Evolutionary conservation across 306 rosid genomes (phyloP).

Genomic region (Crataegus laevigata): DNA sequence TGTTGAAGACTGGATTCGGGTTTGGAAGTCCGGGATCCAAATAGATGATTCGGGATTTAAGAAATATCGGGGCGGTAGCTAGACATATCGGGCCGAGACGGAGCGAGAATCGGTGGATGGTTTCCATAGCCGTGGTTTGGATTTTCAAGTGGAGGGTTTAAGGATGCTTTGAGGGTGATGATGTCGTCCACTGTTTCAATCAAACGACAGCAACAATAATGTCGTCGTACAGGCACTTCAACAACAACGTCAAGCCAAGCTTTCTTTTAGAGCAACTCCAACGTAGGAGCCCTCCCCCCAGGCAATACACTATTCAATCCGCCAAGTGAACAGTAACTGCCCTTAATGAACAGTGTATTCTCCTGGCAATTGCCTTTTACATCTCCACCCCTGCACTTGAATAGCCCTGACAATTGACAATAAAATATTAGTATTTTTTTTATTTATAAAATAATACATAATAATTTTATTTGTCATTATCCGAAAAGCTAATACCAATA

Average conservation of each 20-base stretch:
- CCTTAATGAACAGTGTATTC: too few relatives aligned
- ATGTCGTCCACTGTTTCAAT: not conserved
- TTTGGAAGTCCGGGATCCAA: slow-evolving; percentile 1
- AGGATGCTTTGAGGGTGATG: not conserved
- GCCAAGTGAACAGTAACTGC: too few relatives aligned
- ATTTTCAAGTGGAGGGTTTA: not conserved
- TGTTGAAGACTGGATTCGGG: slow-evolving; percentile 4
- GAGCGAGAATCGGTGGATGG: slow-evolving; percentile 35
- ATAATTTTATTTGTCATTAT: too few relatives aligned
- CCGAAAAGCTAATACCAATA: too few relatives aligned
- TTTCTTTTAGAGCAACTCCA: too few relatives aligned
- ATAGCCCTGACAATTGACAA: too few relatives aligned
- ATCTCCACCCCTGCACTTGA: too few relatives aligned
- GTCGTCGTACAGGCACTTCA: not conserved
- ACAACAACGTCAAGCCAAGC: not conserved
- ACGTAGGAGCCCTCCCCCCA: too few relatives aligned
- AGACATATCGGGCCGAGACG: slow-evolving; percentile 27
- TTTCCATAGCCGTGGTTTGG: slow-evolving; percentile 33
- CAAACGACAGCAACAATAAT: not conserved
- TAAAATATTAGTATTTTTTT: too few relatives aligned
- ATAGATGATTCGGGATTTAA: not conserved
- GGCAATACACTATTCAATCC: too few relatives aligned
- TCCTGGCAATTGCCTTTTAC: too few relatives aligned
- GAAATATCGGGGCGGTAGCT: slow-evolving; percentile 16
- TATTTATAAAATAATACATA: too few relatives aligned